A percentile compares a stretch with the other conserved stretches of the same genome.
Conservation (phyloP, 345 rosid genomes). For the Populus pruinosa region DNA sequence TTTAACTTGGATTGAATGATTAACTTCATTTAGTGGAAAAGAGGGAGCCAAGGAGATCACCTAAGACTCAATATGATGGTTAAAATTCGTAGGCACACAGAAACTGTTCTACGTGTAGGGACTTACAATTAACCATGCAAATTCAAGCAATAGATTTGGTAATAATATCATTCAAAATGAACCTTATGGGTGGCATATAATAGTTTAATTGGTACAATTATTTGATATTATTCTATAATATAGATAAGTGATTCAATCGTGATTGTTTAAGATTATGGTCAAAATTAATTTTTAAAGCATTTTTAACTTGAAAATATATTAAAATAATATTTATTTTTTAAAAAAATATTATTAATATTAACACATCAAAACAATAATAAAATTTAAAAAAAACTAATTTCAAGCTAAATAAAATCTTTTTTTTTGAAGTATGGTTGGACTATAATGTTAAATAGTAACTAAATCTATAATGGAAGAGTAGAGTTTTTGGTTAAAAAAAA, state of each 20-base stretch:
- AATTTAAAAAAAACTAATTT: too few relatives aligned
- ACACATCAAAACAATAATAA: too few relatives aligned
- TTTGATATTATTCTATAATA: not conserved
- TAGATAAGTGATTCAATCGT: not conserved
- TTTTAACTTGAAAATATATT: too few relatives aligned
- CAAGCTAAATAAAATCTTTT: too few relatives aligned
- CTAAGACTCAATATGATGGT: constrained; percentile 8
- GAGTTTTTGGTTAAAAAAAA: too few relatives aligned
- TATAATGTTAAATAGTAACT: too few relatives aligned
- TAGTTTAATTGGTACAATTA: not conserved
- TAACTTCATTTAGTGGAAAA: not conserved
- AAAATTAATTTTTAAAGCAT: too few relatives aligned
- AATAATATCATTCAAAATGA: not conserved
- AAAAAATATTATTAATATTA: too few relatives aligned
- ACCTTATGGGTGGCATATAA: not conserved
- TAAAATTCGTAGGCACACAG: not conserved
- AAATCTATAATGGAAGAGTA: not conserved
- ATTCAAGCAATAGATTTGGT: constrained; percentile 3
- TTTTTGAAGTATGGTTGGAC: too few relatives aligned
- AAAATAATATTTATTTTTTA: too few relatives aligned
- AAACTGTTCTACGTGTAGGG: not conserved
- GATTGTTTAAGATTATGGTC: too few relatives aligned
- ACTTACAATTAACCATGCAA: constrained; percentile 1
- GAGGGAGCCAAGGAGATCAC: not conserved
- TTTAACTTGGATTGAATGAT: constrained; percentile 8